Base-by-base conservation (phyloP, 352 stramenopile species). In the Globisporangium spiculum region DNA sequence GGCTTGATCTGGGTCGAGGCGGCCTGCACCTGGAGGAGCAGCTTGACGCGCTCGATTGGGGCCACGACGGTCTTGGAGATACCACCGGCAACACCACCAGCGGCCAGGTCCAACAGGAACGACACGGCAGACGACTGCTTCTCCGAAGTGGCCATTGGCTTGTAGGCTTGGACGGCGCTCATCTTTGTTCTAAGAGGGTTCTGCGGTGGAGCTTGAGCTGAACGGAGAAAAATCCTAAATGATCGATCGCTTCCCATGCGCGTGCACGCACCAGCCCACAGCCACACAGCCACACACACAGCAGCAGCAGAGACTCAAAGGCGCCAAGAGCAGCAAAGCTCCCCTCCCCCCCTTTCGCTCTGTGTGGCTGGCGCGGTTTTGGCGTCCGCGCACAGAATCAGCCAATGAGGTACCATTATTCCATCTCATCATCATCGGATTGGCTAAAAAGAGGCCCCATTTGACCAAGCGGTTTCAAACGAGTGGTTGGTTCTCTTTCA, bases 61-160 rank as follows among this genome's bases (percentile, higher is more conserved):
- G 90, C 92, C 44, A 97, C 88, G 36, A 88, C 83, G 52, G 92
- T 97, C 88, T 98, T 98, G 64, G 90, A 96, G 80, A 97, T 96
- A 71, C 78, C 82, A 59, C 89, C 90, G 30, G 92, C 85, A 16
- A 97, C 77, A 72, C 92, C 92, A 68, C 91, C 92, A 30, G 90
- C 88, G 53, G 89, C 72, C 60, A 98, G 79, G 76, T 97, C 90
- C 57, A 88, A 67, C 0, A 96, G 34, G 79, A 97, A 97, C 8
- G 77, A 81, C 54, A 82, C 53, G 61, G 69, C 82, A 66, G 67
- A 75, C 55, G 67, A 75, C 60, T 72, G 63, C 69, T 91, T 85
- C 38, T 92, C 83, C 54, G 88, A 89, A 26, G 86, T 94, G 58
- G 86, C 86, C 46, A 94, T 67, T 58, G 88, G 88, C 83, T 92